Evolutionary conservation across 306 rosid genomes (phyloP), one percentile per base, ranked within the genome.

Genomic region (Chamaecrista fasciculata): DNA sequence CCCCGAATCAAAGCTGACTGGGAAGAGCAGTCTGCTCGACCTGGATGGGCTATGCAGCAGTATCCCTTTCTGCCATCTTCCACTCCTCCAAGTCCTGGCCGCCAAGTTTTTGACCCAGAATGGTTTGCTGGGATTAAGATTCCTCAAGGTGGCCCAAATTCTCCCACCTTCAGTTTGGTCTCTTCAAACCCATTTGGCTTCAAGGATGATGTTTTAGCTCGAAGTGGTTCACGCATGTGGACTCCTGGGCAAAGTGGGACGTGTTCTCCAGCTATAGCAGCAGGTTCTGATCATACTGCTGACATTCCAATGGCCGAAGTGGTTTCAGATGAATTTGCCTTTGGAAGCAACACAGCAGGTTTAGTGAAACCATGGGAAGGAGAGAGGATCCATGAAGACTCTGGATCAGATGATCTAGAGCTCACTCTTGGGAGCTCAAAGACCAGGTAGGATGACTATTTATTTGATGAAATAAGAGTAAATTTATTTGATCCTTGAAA

Each of bases 361-460:
- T 47, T 92, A 43, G 95, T 92, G 37, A 89, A 83, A 83, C 75
- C 98, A 37, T 92, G 96, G 98, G 85, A 87, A 80, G 96, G 98
- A 63, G 95, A 92, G 80, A 85, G 82, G 80, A 86, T 89, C 67
- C 92, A 86, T 19, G 97, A 91, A 80, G 96, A 78, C 40, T 49
- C 53, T 16, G 92, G 90, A 58, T 79, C 91, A 11, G 98, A 92
- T 80, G 98, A 92, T 64, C 83, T 92, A 24, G 98, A 87, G 81
- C 96, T 92, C 75, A 86, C 98, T 80, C 98, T 92, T 66, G 98
- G 98, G 37, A 83, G 70, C 86, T 86, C 95, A 47, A 89, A 77
- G 71, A 78, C 92, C 71, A 87, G 98, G 96, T 89, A 48, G 21
- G 0, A 0, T 73, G 19, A 55, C 72, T 48, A 44, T 53, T 60